phyloP scores from a whole-genome alignment of 352 stramenopile species.

The Phytophthora colocasiae region DNA sequence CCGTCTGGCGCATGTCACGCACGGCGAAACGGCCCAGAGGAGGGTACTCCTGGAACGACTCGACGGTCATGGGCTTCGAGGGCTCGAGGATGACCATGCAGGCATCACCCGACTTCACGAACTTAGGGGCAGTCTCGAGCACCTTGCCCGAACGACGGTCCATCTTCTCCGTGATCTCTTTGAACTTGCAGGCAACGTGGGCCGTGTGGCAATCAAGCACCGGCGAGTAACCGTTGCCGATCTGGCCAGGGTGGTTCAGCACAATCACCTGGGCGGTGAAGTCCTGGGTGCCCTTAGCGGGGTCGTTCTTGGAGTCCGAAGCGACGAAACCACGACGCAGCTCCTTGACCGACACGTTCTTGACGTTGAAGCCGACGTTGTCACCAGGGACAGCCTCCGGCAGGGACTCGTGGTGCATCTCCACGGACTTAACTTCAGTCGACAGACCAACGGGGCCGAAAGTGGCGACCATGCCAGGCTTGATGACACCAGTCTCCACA shows the following conservation, averaged over 20 bases:
- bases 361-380: conserved; percentile 98
- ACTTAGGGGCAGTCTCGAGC: conserved; percentile 93
- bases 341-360: conserved; percentile 96
- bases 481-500: conserved; percentile 97
- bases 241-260: conserved; percentile 95
- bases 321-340: conserved; percentile 94
- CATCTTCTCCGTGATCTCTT: conserved; percentile 96
- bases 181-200: conserved; percentile 97
- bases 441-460: conserved; percentile 93
- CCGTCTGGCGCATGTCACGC: conserved; percentile 97
- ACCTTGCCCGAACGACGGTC: conserved; percentile 96
- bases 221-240: conserved; percentile 94
- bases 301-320: conserved; percentile 95
- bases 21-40: conserved; percentile 96
- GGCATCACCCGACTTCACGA: conserved; percentile 96
- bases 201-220: conserved; percentile 98
- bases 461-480: conserved; percentile 91
- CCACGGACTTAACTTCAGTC: conserved; percentile 96
- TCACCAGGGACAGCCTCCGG: conserved; percentile 93
- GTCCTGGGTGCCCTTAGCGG: conserved; percentile 75
- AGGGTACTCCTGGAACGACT: conserved; percentile 97
- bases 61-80: conserved; percentile 95
- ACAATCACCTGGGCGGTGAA: conserved; percentile 98
- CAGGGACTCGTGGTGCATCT: conserved; percentile 97
- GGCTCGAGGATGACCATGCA: conserved; percentile 96